Conservation (phyloP, 139 green algal genomes). For the Chara braunii region DNA sequence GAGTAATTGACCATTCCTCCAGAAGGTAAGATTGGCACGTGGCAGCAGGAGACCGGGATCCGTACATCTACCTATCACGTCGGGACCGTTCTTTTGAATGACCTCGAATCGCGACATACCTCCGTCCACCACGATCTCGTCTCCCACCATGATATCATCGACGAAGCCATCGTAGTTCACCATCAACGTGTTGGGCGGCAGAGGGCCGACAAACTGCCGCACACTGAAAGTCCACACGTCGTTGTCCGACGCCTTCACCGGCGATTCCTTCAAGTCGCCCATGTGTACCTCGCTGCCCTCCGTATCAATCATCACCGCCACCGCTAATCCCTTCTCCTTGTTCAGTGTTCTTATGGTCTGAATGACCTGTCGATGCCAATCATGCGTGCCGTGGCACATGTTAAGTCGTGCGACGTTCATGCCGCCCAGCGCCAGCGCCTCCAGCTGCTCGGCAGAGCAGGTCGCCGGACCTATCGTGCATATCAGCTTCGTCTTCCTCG, state of each 20-base stretch:
- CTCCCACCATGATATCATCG: conserved; percentile 49
- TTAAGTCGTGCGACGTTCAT: conserved; percentile 65
- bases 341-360: conserved; percentile 59
- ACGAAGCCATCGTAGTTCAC: conserved; percentile 21
- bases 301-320: conserved; percentile 75
- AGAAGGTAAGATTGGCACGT: conserved; percentile 62
- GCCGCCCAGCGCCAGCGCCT: conserved; percentile 48
- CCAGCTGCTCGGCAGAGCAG: conserved; percentile 34
- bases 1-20: conserved; percentile 50
- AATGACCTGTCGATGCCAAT: conserved; percentile 50
- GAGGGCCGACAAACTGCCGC: conserved; percentile 36
- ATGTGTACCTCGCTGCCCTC: conserved; percentile 77
- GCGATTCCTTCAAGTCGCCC: conserved; percentile 45
- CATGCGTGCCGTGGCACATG: conserved; percentile 54
- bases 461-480: conserved; percentile 51
- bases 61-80: conserved; percentile 53
- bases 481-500: conserved; percentile 55
- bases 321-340: conserved; percentile 55
- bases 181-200: conserved; percentile 26
- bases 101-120: conserved; percentile 74
- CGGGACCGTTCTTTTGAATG: conserved; percentile 54
- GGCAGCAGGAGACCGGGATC: conserved; percentile 72
- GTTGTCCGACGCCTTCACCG: conserved; percentile 36
- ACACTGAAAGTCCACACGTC: conserved; percentile 60
- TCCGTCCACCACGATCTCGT: conserved; percentile 69